A percentile compares a stretch with the other conserved stretches of the same genome.
These are phyloP conservation scores for Trametopsis cervina DNA, from an alignment of 768 basidiomycete genomes.

Conservation along the genomic window DNA sequence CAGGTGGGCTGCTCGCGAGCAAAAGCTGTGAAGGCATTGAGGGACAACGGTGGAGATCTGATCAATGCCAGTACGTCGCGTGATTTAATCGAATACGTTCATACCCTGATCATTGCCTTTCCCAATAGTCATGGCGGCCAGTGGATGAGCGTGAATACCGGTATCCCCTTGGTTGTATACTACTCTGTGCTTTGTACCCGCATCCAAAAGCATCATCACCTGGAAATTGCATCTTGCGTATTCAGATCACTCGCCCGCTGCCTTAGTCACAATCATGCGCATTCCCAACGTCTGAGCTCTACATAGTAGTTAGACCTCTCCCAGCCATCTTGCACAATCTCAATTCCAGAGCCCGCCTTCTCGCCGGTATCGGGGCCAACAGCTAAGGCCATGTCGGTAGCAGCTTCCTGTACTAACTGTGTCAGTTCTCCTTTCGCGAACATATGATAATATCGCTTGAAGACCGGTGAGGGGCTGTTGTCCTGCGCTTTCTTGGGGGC, in stretches of 20 bases:
- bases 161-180: slow-evolving; percentile 16
- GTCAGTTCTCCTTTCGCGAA: slow-evolving; percentile 77
- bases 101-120: slow-evolving; percentile 8
- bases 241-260: neutral
- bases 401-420: slow-evolving; percentile 56
- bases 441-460: slow-evolving; percentile 95
- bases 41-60: slow-evolving; percentile 88
- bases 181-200: slow-evolving; percentile 20
- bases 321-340: slow-evolving; percentile 73
- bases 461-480: slow-evolving; percentile 35
- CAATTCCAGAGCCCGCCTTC: slow-evolving; percentile 37
- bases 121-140: slow-evolving; percentile 82
- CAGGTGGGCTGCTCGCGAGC: slow-evolving; percentile 87
- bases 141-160: slow-evolving; percentile 62
- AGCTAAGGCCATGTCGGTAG: slow-evolving; percentile 43
- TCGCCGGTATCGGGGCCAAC: slow-evolving; percentile 31
- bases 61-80: slow-evolving; percentile 88
- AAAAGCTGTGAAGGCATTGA: slow-evolving; percentile 86
- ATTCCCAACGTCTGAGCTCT: slow-evolving; percentile 60
- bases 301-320: slow-evolving; percentile 87
- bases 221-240: neutral
- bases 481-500: neutral
- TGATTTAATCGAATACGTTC: neutral
- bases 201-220: slow-evolving; percentile 10
- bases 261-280: neutral